Conservation (phyloP, 129 eudicot genomes). For the carrot (Daucus carota) region DNA sequence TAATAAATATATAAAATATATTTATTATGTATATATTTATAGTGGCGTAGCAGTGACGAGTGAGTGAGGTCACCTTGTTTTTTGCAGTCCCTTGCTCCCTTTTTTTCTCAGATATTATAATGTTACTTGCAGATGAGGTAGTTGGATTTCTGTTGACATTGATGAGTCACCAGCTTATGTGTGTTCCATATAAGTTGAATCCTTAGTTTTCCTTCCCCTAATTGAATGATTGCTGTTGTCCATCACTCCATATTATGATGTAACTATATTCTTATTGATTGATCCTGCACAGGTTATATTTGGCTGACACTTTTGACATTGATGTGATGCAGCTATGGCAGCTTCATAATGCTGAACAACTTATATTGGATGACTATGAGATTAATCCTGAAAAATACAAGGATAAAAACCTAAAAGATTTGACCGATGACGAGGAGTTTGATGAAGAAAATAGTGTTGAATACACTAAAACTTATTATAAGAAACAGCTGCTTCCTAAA, state of each 20-base stretch:
- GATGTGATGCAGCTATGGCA: conserved; percentile 73
- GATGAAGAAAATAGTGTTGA: conserved; percentile 67
- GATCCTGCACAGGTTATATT: neutral
- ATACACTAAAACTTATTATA: conserved; percentile 50
- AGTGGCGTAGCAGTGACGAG: no score
- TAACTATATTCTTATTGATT: neutral
- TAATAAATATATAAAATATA: no score
- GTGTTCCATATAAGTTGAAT: neutral
- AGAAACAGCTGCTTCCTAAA: conserved; percentile 51
- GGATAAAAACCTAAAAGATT: conserved; percentile 63
- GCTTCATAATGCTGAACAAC: conserved; percentile 86
- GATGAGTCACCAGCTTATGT: no score
- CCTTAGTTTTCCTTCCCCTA: neutral
- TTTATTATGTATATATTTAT: no score
- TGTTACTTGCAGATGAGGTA: no score
- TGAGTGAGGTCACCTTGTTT: no score
- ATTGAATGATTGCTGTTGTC: neutral
- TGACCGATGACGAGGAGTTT: conserved; percentile 83
- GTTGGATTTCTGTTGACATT: no score
- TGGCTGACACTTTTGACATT: conserved; percentile 2
- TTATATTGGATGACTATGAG: conserved; percentile 90
- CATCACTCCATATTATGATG: neutral
- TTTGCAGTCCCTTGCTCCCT: no score
- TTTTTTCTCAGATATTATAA: no score
- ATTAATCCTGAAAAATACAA: conserved; percentile 73